Conservation (phyloP, 345 rosid genomes). For the Cochlearia excelsa region DNA sequence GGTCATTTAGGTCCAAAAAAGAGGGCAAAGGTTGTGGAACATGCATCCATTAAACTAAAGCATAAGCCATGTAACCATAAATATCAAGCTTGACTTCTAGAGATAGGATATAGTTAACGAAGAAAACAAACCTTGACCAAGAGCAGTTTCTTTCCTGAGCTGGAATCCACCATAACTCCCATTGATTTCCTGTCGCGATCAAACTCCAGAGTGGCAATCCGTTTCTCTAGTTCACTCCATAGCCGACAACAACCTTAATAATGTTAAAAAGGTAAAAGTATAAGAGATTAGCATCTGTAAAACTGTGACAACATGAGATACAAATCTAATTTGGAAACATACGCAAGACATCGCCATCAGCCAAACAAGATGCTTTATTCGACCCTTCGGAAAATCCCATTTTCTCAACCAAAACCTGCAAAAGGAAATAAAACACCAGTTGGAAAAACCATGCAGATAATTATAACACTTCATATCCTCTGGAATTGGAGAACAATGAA, state of each 20-base stretch:
- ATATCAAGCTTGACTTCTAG: background rate
- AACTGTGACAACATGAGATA: conserved; percentile 1
- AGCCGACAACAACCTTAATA: conserved; percentile 59
- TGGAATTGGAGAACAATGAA: conserved; percentile 1
- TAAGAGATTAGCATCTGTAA: background rate
- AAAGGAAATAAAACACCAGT: conserved; percentile 13
- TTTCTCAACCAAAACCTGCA: conserved; percentile 92
- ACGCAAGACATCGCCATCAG: conserved; percentile 49
- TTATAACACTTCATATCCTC: background rate
- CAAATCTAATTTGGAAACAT: conserved; percentile 26
- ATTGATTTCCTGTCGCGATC: conserved; percentile 90
- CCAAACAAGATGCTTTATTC: conserved; percentile 39
- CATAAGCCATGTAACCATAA: conserved; percentile 1
- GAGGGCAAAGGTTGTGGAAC: no score
- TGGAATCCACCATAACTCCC: conserved; percentile 92
- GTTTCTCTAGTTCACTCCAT: conserved; percentile 68
- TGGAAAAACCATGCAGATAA: background rate
- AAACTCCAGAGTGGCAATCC: conserved; percentile 94
- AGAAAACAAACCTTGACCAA: conserved; percentile 67
- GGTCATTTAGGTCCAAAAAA: conserved; percentile 5
- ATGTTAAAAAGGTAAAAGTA: background rate
- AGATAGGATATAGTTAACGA: conserved; percentile 5
- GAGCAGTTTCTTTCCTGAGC: conserved; percentile 61
- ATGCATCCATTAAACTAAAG: conserved; percentile 10
- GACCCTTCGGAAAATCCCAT: conserved; percentile 76